These are phyloP conservation scores for Helminthosporium solani DNA, from an alignment of 2,329 filamentous ascomycete genomes.

Conservation along the genomic window DNA sequence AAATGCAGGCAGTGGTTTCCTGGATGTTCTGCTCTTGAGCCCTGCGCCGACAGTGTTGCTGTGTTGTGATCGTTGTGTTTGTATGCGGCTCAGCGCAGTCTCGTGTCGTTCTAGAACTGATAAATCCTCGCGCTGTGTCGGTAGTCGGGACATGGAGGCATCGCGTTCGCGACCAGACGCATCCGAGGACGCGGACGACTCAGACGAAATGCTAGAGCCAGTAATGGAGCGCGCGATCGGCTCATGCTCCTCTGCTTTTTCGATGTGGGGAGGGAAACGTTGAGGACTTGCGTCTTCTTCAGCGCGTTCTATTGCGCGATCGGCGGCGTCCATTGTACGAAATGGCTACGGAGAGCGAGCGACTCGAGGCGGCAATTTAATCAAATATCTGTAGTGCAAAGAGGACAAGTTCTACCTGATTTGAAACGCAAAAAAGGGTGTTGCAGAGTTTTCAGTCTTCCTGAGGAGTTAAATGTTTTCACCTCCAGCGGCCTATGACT, in stretches of 20 bases:
- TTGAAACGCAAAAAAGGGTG: no score
- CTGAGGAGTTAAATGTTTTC: no score
- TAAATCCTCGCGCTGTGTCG: conserved; percentile 60
- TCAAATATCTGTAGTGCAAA: no score
- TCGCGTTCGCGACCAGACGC: conserved; percentile 43
- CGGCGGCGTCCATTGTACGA: conserved; percentile 53
- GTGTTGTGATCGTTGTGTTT: conserved; percentile 70
- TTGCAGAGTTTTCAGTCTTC: no score
- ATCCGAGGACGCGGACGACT: conserved; percentile 50
- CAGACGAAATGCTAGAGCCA: conserved; percentile 41
- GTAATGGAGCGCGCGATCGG: conserved; percentile 61
- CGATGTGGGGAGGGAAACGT: conserved; percentile 44
- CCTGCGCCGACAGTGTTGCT: conserved; percentile 65
- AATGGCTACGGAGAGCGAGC: neutral
- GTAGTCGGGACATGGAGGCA: conserved; percentile 58
- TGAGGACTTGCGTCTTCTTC: conserved; percentile 57
- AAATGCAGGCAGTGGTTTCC: conserved; percentile 65
- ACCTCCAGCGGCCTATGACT: no score
- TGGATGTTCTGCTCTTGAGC: conserved; percentile 51
- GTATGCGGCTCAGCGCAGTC: conserved; percentile 69
- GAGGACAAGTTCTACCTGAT: no score
- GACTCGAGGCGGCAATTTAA: neutral
- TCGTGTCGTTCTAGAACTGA: conserved; percentile 63
- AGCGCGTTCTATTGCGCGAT: conserved; percentile 55
- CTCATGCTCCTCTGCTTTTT: conserved; percentile 38